A percentile compares a stretch with the other conserved stretches of the same genome.
Evolutionary conservation across 441 rosid genomes (phyloP).

Genomic region (Melastoma candidum): DNA sequence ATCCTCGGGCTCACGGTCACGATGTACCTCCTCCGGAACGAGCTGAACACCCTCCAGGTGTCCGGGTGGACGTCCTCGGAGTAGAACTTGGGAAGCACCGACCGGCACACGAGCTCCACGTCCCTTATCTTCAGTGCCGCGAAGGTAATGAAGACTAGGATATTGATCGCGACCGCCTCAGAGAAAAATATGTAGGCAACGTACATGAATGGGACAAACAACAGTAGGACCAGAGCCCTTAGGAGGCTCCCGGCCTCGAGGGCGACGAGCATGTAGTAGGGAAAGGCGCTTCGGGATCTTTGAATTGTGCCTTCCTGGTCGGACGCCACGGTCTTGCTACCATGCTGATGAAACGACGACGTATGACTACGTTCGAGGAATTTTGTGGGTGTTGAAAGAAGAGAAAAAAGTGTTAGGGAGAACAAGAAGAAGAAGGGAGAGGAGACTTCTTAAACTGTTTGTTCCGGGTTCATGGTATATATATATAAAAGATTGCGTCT

Average conservation of each 20-base stretch:
- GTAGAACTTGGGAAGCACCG: conserved; percentile 75
- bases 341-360: conserved; percentile 25
- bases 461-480: no score
- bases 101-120: conserved; percentile 64
- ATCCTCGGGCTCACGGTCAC: conserved; percentile 71
- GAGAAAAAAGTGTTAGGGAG: neutral
- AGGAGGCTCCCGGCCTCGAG: conserved; percentile 83
- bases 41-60: conserved; percentile 67
- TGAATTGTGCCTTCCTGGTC: conserved; percentile 84
- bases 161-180: conserved; percentile 52
- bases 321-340: conserved; percentile 59
- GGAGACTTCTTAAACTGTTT: no score
- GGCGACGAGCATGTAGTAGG: conserved; percentile 78
- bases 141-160: conserved; percentile 54
- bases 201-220: conserved; percentile 59
- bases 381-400: neutral
- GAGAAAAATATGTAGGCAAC: conserved; percentile 50
- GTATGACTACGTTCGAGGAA: neutral
- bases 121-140: conserved; percentile 57
- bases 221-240: conserved; percentile 51
- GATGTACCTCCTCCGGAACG: conserved; percentile 61
- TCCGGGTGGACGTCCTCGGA: conserved; percentile 82
- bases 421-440: no score
- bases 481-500: no score
- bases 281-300: conserved; percentile 63